Conservation (phyloP, 306 rosid species). For the Abrus precatorius region DNA sequence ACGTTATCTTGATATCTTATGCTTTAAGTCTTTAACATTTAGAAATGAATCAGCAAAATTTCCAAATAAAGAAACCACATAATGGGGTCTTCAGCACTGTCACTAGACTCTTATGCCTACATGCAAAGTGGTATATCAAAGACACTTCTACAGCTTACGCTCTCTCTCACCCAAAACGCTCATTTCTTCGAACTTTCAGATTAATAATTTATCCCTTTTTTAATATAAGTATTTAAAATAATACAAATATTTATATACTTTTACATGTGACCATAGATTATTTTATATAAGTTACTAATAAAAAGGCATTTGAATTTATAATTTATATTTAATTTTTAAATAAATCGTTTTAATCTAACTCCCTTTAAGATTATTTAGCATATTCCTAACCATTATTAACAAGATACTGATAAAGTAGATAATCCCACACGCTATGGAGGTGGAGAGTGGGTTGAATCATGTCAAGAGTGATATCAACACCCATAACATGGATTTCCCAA, state of each 20-base stretch:
- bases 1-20: slow-evolving; percentile 12
- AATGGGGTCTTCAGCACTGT: slow-evolving; percentile 10
- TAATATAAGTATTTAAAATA: not conserved
- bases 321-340: no score
- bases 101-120: slow-evolving; percentile 37
- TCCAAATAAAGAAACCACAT: slow-evolving; percentile 40
- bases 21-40: slow-evolving; percentile 44
- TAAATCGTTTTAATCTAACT: no score
- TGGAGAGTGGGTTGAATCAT: slow-evolving; percentile 44
- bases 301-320: no score
- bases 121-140: not conserved
- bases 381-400: slow-evolving; percentile 10
- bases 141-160: not conserved
- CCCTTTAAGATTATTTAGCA: no score
- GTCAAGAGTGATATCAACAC: slow-evolving; percentile 31
- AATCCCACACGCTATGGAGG: slow-evolving; percentile 28
- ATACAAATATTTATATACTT: no score
- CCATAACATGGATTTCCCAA: slow-evolving; percentile 52
- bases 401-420: not conserved
- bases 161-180: slow-evolving; percentile 11
- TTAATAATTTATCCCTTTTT: no score
- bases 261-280: no score
- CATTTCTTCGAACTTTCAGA: not conserved
- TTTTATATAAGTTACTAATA: no score
- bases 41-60: slow-evolving; percentile 43